Evolutionary conservation across 2,329 filamentous ascomycete species (phyloP), one percentile per base, ranked within the genome.

Genomic region (Erysiphe pulchra): DNA sequence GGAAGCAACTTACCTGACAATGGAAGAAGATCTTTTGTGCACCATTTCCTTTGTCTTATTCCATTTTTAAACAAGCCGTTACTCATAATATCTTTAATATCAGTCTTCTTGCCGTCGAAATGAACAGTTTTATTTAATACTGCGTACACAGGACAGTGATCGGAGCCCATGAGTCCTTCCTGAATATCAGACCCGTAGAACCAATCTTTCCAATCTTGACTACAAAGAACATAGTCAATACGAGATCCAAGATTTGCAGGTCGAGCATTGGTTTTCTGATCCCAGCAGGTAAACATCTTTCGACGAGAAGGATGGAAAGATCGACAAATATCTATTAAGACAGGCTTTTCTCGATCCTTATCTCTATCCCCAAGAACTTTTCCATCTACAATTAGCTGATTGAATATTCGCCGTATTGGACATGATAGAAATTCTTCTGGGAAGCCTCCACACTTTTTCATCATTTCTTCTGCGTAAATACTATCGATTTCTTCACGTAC

Each of bases 251-350:
- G 92, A 58, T 95, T 95, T 2, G 82, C 85, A 2, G 87, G 87
- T n/a, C 90, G 70, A n/a, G 83, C 82, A 60, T 95, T 95, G 56
- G 85, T 80, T 59, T 81, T 86, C 44, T 83, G 86, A 51, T 95
- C 85, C 87, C 87, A 95, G 59, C 87, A 93, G 0, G 90, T 95
- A 59, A 84, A 95, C 90, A 98, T 95, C 49, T 84, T 84, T 50
- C 68, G 66, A 36, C 90, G 71, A n/a, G 65, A 62, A 0, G 82
- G 80, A 56, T 94, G 80, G 56, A 86, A 92, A 24, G 71, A 72
- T 43, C 90, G 73, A 53, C 81, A 86, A 16, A 92, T 66, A 62
- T 98, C 90, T 70, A 79, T 82, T 37, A 95, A 63, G 1, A 86
- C 71, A 2, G 83, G 73, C 12, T 67, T 54, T 56, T 86, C 77